Evolutionary conservation across 257 asterid species (phyloP).

Genomic region (Solanum piurae): DNA sequence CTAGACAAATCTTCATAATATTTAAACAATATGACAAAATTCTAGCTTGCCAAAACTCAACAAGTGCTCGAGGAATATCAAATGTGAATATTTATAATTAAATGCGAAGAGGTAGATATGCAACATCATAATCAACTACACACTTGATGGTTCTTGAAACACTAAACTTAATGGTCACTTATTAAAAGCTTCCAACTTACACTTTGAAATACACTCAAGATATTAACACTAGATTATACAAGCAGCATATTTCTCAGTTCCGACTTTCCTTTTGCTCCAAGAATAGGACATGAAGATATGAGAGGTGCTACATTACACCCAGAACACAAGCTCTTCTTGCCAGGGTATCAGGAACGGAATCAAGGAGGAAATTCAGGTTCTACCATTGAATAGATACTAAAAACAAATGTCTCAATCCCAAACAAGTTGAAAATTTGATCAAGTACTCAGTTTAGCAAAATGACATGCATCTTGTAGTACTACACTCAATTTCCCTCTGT

Average conservation of each 20-base stretch:
- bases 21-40: not conserved
- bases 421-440: not conserved
- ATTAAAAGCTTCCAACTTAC: not conserved
- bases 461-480: not conserved
- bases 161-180: not conserved
- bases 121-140: not conserved
- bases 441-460: not conserved
- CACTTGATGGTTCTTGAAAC: not conserved
- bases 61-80: not conserved
- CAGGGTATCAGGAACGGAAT: not conserved
- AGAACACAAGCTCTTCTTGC: not conserved
- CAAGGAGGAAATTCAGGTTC: not conserved
- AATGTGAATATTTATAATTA: not conserved
- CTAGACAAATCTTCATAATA: not conserved
- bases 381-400: not conserved
- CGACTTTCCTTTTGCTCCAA: not conserved
- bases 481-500: not conserved
- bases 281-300: not conserved
- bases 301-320: not conserved
- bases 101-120: not conserved
- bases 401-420: not conserved
- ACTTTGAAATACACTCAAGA: not conserved
- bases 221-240: not conserved
- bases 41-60: not conserved
- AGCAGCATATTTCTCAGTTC: not conserved